phyloP scores from a whole-genome alignment of 176 grass and related monocot genomes.

The Dactylis glomerata region DNA sequence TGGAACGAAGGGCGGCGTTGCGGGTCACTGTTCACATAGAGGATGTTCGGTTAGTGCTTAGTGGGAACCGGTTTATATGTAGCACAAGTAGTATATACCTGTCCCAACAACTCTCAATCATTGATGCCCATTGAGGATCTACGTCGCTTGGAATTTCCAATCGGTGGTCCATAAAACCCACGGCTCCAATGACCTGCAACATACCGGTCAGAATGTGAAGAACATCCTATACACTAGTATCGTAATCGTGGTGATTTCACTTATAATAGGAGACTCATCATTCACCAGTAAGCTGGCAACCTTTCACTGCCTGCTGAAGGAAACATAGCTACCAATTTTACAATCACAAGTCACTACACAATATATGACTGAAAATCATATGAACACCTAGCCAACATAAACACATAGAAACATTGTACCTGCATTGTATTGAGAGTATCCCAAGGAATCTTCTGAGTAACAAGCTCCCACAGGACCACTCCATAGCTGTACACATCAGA shows the following conservation, averaged over 20 bases:
- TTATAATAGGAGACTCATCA: not conserved
- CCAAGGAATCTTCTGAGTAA: slow-evolving; percentile 92
- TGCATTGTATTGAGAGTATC: slow-evolving; percentile 93
- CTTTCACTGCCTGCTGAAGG: not conserved
- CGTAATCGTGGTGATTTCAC: not conserved
- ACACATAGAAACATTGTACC: slow-evolving; percentile 32
- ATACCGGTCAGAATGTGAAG: not conserved
- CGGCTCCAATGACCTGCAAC: slow-evolving; percentile 74
- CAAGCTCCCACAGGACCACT: slow-evolving; percentile 92
- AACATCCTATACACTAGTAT: not conserved
- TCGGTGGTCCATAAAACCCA: slow-evolving; percentile 91
- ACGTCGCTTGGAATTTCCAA: slow-evolving; percentile 71
- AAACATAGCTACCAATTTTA: not conserved
- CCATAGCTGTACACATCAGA: slow-evolving; percentile 94
- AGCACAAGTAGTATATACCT: slow-evolving; percentile 37
- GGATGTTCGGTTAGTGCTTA: not conserved
- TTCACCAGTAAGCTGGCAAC: not conserved
- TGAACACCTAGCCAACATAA: not conserved
- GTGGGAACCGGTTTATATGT: not conserved
- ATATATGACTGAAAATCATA: not conserved
- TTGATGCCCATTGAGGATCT: slow-evolving; percentile 75
- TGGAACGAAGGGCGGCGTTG: slow-evolving; percentile 63
- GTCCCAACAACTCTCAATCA: slow-evolving; percentile 89
- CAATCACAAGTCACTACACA: not conserved
- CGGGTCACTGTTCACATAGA: slow-evolving; percentile 54